Base-by-base conservation (phyloP, 148 eudicot genomes). In the Arbutus unedo region DNA sequence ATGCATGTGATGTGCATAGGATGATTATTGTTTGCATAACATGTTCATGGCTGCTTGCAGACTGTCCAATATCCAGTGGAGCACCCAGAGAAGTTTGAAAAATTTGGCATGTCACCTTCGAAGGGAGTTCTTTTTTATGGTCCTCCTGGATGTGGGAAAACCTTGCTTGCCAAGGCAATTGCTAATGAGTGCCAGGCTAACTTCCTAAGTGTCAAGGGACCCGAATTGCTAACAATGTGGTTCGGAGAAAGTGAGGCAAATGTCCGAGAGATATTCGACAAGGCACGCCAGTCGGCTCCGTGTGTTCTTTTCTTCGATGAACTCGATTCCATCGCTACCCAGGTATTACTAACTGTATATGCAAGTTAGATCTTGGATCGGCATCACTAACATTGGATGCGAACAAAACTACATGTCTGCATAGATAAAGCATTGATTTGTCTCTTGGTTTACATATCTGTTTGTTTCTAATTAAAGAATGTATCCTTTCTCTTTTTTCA, bases 131-230 rank as follows among this genome's bases (percentile, higher is more conserved):
- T 66, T 16, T 66, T 66, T 66, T 66, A 66, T 66, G 71, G 71
- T 66, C 71, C 71, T 66, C 71, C 71, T 25, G 71, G 71, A 10
- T 66, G 71, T 66, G 71, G 71, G 41, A 66, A 66, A 66, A 66
- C 71, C 71, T 66, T 66, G 71, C 71, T 66, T 66, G 71, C 71
- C 71, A 66, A 66, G 71, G 71, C 71, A 25, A 66, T 66, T 11
- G 71, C 71, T 66, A 66, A 66, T 66, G 71, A 66, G 71, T 66
- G 71, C 71, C 71, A 66, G 71, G 71, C 71, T 66, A 66, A 66
- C 71, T 66, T 66, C 44, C 25, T 31, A 66, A 66, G 71, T 66
- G 18, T 66, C 44, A 66, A 66, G 71, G 71, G 71, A 25, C 71
- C 71, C 0, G 71, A 66, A 43, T 66, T 66, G 71, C 44, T 66